Percentiles rank a stretch among this genome's conserved stretches.
Conservation (phyloP, 495 filamentous ascomycete species). For the Talaromyces borbonicus region DNA sequence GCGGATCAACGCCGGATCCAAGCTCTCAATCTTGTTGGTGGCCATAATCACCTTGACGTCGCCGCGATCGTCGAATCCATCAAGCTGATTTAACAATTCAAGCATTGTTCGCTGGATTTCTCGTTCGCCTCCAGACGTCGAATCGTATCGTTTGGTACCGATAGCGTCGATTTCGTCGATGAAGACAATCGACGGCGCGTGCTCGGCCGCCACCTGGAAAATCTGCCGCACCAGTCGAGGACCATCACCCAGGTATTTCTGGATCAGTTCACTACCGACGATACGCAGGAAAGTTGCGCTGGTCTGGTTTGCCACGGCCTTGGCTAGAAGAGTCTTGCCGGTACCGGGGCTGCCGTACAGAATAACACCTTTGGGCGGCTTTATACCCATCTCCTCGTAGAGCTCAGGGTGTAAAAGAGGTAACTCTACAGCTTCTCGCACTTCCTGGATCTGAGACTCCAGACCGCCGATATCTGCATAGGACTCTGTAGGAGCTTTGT, state of each 20-base stretch:
- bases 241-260: slow-evolving; percentile 97
- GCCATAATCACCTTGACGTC: slow-evolving; percentile 99
- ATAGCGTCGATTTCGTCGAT: slow-evolving; percentile 99
- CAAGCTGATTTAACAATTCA: slow-evolving; percentile 95
- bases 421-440: slow-evolving; percentile 92
- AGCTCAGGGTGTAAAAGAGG: slow-evolving; percentile 93
- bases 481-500: slow-evolving; percentile 96
- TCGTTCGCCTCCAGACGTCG: slow-evolving; percentile 90
- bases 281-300: slow-evolving; percentile 97
- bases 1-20: slow-evolving; percentile 93
- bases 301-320: slow-evolving; percentile 97
- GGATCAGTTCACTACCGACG: slow-evolving; percentile 94
- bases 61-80: slow-evolving; percentile 97
- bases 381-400: slow-evolving; percentile 99
- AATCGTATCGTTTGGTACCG: slow-evolving; percentile 97
- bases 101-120: slow-evolving; percentile 99
- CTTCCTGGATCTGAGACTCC: slow-evolving; percentile 93
- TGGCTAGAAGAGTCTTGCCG: slow-evolving; percentile 93
- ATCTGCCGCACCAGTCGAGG: slow-evolving; percentile 91
- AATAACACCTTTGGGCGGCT: slow-evolving; percentile 98
- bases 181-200: slow-evolving; percentile 95
- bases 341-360: slow-evolving; percentile 97
- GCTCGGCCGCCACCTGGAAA: slow-evolving; percentile 95
- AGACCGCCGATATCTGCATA: slow-evolving; percentile 98
- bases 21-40: slow-evolving; percentile 98